These are phyloP conservation scores for Heliamphora exappendiculata DNA, from an alignment of 148 eudicot species.

Conservation along the genomic window DNA sequence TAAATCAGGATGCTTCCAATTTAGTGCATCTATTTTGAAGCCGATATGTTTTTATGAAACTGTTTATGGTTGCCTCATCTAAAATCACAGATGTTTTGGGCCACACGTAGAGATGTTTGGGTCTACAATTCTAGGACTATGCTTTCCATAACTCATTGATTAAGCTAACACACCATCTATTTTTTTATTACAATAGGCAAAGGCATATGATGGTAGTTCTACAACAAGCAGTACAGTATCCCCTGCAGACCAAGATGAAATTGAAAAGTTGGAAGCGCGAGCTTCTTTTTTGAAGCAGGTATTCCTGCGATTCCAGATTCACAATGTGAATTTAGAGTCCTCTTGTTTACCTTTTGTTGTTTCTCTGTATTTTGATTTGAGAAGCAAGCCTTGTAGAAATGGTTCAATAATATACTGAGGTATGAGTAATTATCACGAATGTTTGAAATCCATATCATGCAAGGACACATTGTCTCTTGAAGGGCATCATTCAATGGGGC, in stretches of 20 bases:
- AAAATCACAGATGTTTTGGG: neutral
- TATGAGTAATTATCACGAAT: neutral
- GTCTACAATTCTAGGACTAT: neutral
- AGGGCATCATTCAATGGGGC: neutral
- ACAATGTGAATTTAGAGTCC: neutral
- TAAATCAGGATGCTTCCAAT: neutral
- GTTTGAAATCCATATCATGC: neutral
- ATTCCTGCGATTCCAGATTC: neutral
- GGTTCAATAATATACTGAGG: neutral
- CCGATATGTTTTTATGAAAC: neutral
- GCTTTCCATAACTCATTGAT: neutral
- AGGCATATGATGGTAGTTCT: slow-evolving; percentile 29
- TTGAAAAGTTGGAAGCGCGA: slow-evolving; percentile 59
- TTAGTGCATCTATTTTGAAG: neutral
- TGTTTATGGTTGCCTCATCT: neutral
- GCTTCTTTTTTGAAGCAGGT: slow-evolving; percentile 57
- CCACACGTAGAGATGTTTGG: neutral
- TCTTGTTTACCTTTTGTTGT: neutral
- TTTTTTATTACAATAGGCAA: slow-evolving; percentile 20
- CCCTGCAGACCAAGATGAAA: slow-evolving; percentile 46
- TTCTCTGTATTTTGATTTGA: neutral
- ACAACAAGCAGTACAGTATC: slow-evolving; percentile 30
- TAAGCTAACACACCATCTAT: neutral
- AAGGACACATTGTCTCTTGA: neutral
- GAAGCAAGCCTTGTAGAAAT: neutral